Evolutionary conservation across 2,329 filamentous ascomycete genomes (phyloP), one percentile per base, ranked within the genome.

Genomic region (Talaromyces sp.): DNA sequence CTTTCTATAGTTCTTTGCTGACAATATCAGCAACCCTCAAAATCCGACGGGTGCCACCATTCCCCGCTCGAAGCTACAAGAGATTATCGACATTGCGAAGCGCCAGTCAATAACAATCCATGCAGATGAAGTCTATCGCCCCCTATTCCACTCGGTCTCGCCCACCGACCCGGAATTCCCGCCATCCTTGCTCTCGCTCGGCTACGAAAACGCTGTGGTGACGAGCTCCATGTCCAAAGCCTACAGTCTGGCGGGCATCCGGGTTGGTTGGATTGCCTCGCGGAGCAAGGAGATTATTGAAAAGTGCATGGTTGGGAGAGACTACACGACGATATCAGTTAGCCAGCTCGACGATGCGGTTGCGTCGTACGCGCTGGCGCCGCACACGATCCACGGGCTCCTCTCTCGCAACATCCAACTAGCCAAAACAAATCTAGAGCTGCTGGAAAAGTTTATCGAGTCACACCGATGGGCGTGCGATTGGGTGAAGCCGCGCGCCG

Each of bases 321-420:
- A 95, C 72, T 96, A 95, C 78, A 96, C 90, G 3, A 92, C 89
- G 27, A 96, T 96, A 68, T 89, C 88, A 43, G 90, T 96, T 0
- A 90, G 89, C n/a, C 86, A 88, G 69, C 77, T 96, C 7, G 91
- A 96, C 71, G 90, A 96, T 71, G 83, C 84, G 55, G 81, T 96
- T 11, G 92, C 91, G 2, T 83, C 84, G 29, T 93, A 87, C 69
- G 91, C 92, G 0, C 77, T 96, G 8, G 84, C 84, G 11, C 77
- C 83, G 1, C 76, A 80, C 35, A 87, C 88, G 21, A 83, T 91
- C n/a, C 80, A 88, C 64, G 78, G 75, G 11, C 75, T 91, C 2
- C 78, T 90, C 2, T 78, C 76, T 3, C 80, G 86, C 17, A 91
- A 91, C 67, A 82, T 87, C 52, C 77, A 79, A 27, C 80, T 95